A percentile compares a stretch with the other conserved stretches of the same genome.
phyloP scores from a whole-genome alignment of 495 filamentous ascomycete genomes.

The Podospora appendiculata region DNA sequence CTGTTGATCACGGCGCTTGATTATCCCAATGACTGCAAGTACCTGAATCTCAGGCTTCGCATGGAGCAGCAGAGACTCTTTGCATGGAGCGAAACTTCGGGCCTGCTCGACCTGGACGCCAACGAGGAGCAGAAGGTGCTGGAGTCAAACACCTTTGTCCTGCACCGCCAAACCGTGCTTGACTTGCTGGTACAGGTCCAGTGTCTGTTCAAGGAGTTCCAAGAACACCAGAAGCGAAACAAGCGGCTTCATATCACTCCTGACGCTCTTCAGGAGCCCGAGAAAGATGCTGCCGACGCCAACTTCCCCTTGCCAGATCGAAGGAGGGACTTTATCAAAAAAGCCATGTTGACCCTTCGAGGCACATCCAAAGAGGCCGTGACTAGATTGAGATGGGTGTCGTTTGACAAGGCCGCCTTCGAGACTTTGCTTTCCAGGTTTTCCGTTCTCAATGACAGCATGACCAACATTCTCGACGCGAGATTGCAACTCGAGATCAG shows the following conservation, averaged over 20 bases:
- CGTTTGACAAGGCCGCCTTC: constrained; percentile 36
- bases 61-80: constrained; percentile 41
- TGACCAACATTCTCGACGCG: constrained; percentile 36
- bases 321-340: constrained; percentile 31
- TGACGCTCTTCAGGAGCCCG: constrained; percentile 22
- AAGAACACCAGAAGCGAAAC: constrained; percentile 30
- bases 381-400: constrained; percentile 29
- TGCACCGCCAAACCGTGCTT: constrained; percentile 35
- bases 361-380: constrained; percentile 21
- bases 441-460: constrained; percentile 34
- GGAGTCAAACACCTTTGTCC: constrained; percentile 34
- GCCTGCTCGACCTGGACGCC: constrained; percentile 29
- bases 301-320: constrained; percentile 26
- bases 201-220: constrained; percentile 36
- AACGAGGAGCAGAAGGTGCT: constrained; percentile 24
- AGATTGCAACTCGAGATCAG: constrained; percentile 37
- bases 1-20: constrained; percentile 33
- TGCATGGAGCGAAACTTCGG: constrained; percentile 40
- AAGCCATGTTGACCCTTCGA: constrained; percentile 28
- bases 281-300: constrained; percentile 28
- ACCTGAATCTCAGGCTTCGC: constrained; percentile 33
- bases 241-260: constrained; percentile 19
- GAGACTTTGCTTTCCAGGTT: constrained; percentile 32
- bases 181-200: constrained; percentile 38
- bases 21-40: constrained; percentile 34